phyloP scores from a whole-genome alignment of 2,329 filamentous ascomycete species.

The Fusarium nelsonii region DNA sequence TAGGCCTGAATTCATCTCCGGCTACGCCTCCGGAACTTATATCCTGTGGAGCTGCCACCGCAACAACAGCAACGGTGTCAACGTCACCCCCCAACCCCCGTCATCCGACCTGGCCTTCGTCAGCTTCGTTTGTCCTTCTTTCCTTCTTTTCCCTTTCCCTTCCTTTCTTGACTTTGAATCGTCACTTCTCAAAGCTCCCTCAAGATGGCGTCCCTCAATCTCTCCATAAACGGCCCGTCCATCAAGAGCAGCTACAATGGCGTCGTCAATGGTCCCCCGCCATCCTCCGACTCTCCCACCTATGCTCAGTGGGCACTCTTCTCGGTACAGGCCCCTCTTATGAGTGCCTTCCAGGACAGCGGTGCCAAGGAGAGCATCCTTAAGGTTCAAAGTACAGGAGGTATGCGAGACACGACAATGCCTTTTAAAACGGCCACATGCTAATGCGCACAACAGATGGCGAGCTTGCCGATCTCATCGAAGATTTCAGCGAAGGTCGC shows the following conservation, averaged over 20 bases:
- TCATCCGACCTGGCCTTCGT: conserved; percentile 37
- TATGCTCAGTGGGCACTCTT: conserved; percentile 95
- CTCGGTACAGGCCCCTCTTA: conserved; percentile 89
- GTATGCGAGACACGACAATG: conserved; percentile 59
- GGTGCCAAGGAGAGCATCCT: conserved; percentile 91
- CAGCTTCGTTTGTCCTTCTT: conserved; percentile 38
- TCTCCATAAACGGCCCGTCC: conserved; percentile 82
- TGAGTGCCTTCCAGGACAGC: conserved; percentile 91
- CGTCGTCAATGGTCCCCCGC: conserved; percentile 66
- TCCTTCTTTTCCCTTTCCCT: not conserved
- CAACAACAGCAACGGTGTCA: conserved; percentile 49
- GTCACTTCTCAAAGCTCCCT: conserved; percentile 25
- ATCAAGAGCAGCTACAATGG: conserved; percentile 84
- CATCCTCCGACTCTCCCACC: conserved; percentile 76
- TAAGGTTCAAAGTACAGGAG: conserved; percentile 92
- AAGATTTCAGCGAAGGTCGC: conserved; percentile 96
- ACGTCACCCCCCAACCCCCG: conserved; percentile 46
- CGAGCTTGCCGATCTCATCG: conserved; percentile 87
- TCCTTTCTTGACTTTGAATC: conserved; percentile 28
- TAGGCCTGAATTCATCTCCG: conserved; percentile 13
- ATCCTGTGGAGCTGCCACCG: conserved; percentile 48
- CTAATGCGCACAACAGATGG: conserved; percentile 72
- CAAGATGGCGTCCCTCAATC: conserved; percentile 82
- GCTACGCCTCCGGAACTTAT: conserved; percentile 37
- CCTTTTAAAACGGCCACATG: conserved; percentile 3